Evolutionary conservation across 768 basidiomycete species (phyloP).

Genomic region (Leccinum fibrillosum): DNA sequence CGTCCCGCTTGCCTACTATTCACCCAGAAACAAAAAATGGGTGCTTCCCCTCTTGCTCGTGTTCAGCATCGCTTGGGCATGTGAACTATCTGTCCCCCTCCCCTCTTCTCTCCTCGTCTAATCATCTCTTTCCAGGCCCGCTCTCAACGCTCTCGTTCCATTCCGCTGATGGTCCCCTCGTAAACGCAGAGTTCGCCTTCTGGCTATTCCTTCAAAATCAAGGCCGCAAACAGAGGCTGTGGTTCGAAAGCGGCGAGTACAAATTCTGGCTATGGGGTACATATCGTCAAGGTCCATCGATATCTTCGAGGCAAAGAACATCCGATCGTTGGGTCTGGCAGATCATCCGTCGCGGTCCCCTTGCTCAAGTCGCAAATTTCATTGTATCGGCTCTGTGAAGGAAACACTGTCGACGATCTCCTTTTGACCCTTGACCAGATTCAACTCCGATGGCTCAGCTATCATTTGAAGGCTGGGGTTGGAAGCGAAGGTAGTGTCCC

Average conservation of each 20-base stretch:
- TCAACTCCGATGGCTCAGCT: no score
- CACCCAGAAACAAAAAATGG: slow-evolving; percentile 42
- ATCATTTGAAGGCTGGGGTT: no score
- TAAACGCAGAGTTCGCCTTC: slow-evolving; percentile 61
- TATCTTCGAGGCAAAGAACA: no score
- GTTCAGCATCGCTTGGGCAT: slow-evolving; percentile 69
- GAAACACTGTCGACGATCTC: no score
- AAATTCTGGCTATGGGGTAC: slow-evolving; percentile 67
- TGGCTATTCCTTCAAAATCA: slow-evolving; percentile 84
- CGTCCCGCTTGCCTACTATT: slow-evolving; percentile 53
- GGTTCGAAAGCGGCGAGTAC: slow-evolving; percentile 83
- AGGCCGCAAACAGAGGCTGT: slow-evolving; percentile 63
- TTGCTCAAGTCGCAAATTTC: no score
- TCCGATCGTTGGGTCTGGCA: no score
- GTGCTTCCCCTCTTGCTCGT: slow-evolving; percentile 69
- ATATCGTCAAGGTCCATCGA: not conserved
- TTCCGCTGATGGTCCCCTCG: not conserved
- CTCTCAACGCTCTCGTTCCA: no score
- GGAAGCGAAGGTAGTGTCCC: no score
- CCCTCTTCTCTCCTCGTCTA: slow-evolving; percentile 1
- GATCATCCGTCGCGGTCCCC: no score
- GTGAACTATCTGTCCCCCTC: slow-evolving; percentile 58
- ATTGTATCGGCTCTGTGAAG: no score
- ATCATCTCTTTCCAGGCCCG: not conserved
- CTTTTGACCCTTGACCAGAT: no score